Percentiles rank a stretch among this genome's conserved stretches.
These are phyloP conservation scores for Lactuca sativa DNA, from an alignment of 129 eudicot species.

Conservation along the genomic window DNA sequence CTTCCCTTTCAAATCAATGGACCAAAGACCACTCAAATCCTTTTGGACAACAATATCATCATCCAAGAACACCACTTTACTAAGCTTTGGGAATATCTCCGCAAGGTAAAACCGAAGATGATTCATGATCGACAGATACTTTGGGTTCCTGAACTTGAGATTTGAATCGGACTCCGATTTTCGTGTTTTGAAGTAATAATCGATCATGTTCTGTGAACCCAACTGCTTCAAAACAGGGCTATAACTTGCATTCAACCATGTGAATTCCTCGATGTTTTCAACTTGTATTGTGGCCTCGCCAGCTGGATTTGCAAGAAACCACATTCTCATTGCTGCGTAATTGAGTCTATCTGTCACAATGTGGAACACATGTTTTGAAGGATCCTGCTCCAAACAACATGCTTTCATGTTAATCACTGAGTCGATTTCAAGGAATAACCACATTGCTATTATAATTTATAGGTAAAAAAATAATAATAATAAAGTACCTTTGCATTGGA, in stretches of 20 bases:
- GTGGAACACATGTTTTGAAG: conserved; percentile 75
- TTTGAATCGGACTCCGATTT: conserved; percentile 68
- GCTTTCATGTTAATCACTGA: neutral
- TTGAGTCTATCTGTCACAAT: conserved; percentile 83
- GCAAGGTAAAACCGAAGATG: conserved; percentile 90
- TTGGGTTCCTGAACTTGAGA: conserved; percentile 74
- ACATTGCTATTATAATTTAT: neutral
- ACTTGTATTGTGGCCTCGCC: conserved; percentile 68
- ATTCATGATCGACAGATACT: conserved; percentile 80
- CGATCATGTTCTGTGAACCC: conserved; percentile 68
- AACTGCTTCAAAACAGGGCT: conserved; percentile 81
- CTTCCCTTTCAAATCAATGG: conserved; percentile 72
- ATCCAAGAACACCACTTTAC: conserved; percentile 80
- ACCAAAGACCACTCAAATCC: conserved; percentile 72
- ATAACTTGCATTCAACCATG: conserved; percentile 89
- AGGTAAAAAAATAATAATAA: neutral
- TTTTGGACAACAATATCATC: conserved; percentile 90
- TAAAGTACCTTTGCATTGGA: conserved; percentile 56
- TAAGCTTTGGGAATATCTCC: conserved; percentile 74
- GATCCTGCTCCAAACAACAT: conserved; percentile 42
- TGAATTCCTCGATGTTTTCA: conserved; percentile 74
- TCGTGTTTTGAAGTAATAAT: conserved; percentile 67
- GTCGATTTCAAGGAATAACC: neutral
- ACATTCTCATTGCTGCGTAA: conserved; percentile 93
- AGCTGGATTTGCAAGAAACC: conserved; percentile 82